Percentiles rank a stretch among this genome's conserved stretches.
These are phyloP conservation scores for Neckera pumila DNA, from an alignment of 225 moss, liverwort and hornwort species.

Conservation along the genomic window DNA sequence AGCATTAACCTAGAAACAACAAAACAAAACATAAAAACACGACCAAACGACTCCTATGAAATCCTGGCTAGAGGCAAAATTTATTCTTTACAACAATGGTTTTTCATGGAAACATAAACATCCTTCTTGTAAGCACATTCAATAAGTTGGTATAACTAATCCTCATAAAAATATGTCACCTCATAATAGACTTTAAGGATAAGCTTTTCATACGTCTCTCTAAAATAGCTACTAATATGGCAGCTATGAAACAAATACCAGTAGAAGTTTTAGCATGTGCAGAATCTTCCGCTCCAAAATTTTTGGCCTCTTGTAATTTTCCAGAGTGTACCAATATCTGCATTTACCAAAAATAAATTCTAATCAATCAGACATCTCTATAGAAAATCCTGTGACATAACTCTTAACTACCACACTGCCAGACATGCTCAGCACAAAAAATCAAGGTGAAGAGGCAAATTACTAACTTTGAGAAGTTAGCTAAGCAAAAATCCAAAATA, in stretches of 20 bases:
- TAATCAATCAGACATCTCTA: background rate
- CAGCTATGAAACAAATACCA: constrained; percentile 26
- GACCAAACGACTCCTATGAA: background rate
- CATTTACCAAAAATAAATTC: background rate
- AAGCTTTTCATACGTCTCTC: background rate
- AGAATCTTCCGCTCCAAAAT: constrained; percentile 74
- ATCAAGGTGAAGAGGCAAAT: background rate
- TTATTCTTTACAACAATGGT: background rate
- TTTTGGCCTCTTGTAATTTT: constrained; percentile 77
- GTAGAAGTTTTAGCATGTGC: constrained; percentile 72
- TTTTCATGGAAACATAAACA: background rate
- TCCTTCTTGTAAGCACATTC: background rate
- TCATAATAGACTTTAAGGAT: background rate
- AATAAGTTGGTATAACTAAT: background rate
- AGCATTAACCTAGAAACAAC: too few species aligned
- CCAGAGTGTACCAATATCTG: constrained; percentile 68
- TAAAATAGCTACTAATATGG: background rate
- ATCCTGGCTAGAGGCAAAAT: background rate
- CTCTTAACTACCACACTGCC: background rate
- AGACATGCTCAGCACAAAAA: background rate
- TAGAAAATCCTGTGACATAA: background rate
- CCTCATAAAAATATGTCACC: background rate
- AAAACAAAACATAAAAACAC: background rate
- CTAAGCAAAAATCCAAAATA: background rate
- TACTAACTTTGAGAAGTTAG: background rate